Evolutionary conservation across 352 stramenopile species (phyloP), one percentile per base, ranked within the genome.

Genomic region (Blastocystis hominis): DNA sequence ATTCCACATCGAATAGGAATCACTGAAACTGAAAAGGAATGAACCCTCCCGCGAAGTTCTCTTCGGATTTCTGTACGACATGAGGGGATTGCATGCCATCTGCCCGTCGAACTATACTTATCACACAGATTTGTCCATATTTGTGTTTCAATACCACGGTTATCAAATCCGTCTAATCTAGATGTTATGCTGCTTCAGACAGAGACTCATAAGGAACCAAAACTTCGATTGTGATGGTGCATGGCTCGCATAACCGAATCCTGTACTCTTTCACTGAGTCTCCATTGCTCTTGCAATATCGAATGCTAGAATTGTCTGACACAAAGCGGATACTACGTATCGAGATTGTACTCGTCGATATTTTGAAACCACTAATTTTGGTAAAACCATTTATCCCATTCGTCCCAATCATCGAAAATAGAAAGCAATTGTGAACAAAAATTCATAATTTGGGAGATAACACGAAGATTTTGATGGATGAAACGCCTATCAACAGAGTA

Each of bases 51-150:
- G 17, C 59, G 44, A 13, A 76, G 76, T 42, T 72, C 59, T 36
- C 47, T 68, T 24, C 77, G 59, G 44, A 86, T 76, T 30, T 72
- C 59, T 38, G 55, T 86, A 13, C 63, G 59, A 36, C 63, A 42
- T 15, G 76, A 36, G 30, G 76, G 76, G n/a, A 86, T 86, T 5
- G 59, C 76, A 50, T 86, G 76, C 76, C 76, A 86, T 44, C 76
- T 36, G 34, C 76, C 76, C 1, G 76, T 86, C 6, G 76, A 86
- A 50, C 76, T 86, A 46, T 70, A 86, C 40, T 76, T 86, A 44
- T 86, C 76, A 44, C 76, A 86, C 63, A 76, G 20, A 44, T 86
- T 86, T 13, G 76, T 86, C 76, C 76, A 86, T 24, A 86, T 80
- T 68, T 86, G 59, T 2, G 76, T 76, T 77, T 86, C 76, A 30